Evolutionary conservation across 345 rosid species (phyloP), one percentile per base, ranked within the genome.

Genomic region (Diplotaxis tenuifolia): DNA sequence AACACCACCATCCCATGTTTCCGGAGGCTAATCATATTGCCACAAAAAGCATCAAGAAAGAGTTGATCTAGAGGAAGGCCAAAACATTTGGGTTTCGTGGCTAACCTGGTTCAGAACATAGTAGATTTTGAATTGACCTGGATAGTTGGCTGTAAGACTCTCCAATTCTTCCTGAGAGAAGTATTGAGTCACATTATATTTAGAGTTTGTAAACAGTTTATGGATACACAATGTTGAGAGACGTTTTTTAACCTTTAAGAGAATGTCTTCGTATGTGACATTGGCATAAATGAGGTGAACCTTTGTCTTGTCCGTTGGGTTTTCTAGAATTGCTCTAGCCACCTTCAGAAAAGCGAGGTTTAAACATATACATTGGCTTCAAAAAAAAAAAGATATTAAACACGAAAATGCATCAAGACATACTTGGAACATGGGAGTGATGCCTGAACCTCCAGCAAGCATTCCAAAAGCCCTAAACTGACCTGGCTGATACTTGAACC

Each of bases 351-450:
- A 6, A 49, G 58, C 1, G 32, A 0, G 11, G 11, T 25, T 19
- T 15, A 34, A 34, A 34, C 6, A 47, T 27, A 71, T 20, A 32
- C 55, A 58, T 11, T 18, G 38, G 32, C 60, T 60, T 28, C 4
- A 47, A 7, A 53, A 50, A 14, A n/a, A 0, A 50, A 14, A n/a
- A 0, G 7, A 47, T 6, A 22, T 19, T 6, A 50, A 18, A 60
- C 8, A 34, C 38, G 7, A 1, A 62, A 47, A 45, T 23, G 32
- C 21, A 53, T 27, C n/a, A 11, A 47, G 75, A 55, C 54, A 50
- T 84, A 92, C 99, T 83, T 95, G 99, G 86, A 87, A 95, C 99
- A 92, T 95, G 20, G 98, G 99, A 76, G 99, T 92, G 77, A 95
- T 95, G 78, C 99, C 99, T 74, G 99, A 86, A 58, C 99, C 99